Conservation (phyloP, 2,329 filamentous ascomycete genomes). For the Alternaria viburni region DNA sequence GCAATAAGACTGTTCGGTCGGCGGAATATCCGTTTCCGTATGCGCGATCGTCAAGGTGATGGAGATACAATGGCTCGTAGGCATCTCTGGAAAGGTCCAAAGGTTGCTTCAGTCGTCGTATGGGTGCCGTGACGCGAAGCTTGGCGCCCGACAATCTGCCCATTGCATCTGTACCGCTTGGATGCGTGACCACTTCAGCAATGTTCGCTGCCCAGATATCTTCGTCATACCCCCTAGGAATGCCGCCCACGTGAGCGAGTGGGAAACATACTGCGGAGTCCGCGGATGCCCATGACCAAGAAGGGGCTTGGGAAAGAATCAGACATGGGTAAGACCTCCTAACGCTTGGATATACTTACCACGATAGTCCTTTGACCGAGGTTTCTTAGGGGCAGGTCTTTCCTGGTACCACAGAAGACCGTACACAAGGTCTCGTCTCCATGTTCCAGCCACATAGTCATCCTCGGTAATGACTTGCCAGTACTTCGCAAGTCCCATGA, state of each 20-base stretch:
- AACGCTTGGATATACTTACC: neutral
- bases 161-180: neutral
- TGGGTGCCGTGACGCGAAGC: neutral
- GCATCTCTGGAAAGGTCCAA: neutral
- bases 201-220: neutral
- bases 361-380: neutral
- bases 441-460: neutral
- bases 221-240: accelerated
- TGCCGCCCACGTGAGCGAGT: neutral
- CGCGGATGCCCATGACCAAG: neutral
- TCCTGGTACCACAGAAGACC: neutral
- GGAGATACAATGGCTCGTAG: accelerated
- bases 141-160: neutral
- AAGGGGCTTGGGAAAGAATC: neutral
- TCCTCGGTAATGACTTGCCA: neutral
- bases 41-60: neutral
- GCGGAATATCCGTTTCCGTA: neutral
- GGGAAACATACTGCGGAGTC: neutral
- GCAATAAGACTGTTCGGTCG: neutral
- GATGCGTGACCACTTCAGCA: neutral
- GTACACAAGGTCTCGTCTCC: neutral
- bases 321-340: neutral
- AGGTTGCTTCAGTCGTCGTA: neutral
- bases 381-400: accelerated
- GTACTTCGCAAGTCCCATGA: neutral